Percentiles rank a stretch among this genome's conserved stretches.
Conservation (phyloP, 306 rosid species). For the Corylus heterophylla region DNA sequence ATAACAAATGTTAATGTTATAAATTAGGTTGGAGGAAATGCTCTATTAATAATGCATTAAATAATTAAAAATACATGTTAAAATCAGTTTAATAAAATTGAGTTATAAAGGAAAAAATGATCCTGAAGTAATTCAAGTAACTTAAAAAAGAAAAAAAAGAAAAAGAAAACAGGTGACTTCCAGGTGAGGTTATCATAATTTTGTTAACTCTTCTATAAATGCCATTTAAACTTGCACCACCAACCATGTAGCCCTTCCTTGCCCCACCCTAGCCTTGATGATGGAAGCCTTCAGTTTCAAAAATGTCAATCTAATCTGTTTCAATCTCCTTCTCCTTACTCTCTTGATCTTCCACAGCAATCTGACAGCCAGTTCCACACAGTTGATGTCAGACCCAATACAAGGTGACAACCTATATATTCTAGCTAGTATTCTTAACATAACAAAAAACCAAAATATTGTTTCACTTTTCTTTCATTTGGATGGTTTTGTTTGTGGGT, state of each 20-base stretch:
- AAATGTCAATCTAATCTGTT: conserved; percentile 1
- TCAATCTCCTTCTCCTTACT: conserved; percentile 26
- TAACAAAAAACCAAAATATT: no score
- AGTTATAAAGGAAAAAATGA: not conserved
- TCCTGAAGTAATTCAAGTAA: not conserved
- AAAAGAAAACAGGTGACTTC: not conserved
- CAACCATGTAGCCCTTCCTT: not conserved
- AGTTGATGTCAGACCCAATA: conserved; percentile 12
- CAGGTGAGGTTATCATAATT: not conserved
- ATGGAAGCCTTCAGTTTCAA: conserved; percentile 19
- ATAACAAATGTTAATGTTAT: no score
- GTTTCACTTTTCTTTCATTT: no score
- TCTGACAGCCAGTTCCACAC: not conserved
- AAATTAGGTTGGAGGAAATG: no score
- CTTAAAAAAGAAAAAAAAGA: not conserved
- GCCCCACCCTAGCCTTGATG: not conserved
- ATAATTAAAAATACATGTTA: no score
- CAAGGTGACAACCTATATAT: conserved; percentile 12
- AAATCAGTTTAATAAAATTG: not conserved
- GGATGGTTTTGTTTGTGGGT: not conserved
- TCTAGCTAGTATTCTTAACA: no score
- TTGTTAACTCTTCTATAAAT: conserved; percentile 6
- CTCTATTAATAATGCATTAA: no score
- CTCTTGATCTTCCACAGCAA: conserved; percentile 2
- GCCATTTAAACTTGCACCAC: not conserved